phyloP scores from a whole-genome alignment of 2,329 filamentous ascomycete genomes.

The Hypomyces perniciosus region DNA sequence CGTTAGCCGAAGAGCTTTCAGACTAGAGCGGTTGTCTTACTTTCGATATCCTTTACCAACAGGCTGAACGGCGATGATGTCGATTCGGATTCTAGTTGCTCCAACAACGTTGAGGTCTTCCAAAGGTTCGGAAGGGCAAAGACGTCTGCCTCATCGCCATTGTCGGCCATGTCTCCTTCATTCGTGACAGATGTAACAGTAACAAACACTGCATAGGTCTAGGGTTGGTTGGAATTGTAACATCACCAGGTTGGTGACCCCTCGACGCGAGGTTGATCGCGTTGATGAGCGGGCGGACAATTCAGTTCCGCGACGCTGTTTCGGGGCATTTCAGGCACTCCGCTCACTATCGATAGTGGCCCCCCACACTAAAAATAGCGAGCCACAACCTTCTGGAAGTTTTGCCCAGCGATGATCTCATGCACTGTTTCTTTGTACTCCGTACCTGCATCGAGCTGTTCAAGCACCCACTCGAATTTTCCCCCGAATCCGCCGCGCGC shows the following conservation, averaged over 20 bases:
- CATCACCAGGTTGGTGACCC: constrained; percentile 10
- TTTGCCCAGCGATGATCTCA: constrained; percentile 11
- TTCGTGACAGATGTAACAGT: background rate
- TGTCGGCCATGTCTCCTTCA: constrained; percentile 25
- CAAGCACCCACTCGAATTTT: background rate
- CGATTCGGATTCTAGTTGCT: constrained; percentile 19
- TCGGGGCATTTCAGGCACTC: background rate
- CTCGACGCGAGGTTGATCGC: constrained; percentile 11
- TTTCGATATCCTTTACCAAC: constrained; percentile 37
- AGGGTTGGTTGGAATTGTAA: background rate
- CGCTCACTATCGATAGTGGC: no score
- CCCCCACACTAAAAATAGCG: constrained; percentile 7
- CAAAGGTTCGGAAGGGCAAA: constrained; percentile 61
- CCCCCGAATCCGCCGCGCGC: background rate
- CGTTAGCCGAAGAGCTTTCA: background rate
- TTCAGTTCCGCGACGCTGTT: no score
- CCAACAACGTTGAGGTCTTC: constrained; percentile 47
- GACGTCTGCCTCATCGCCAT: constrained; percentile 45
- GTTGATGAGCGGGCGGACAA: background rate
- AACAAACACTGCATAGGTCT: background rate
- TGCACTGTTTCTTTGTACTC: constrained; percentile 1
- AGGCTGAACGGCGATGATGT: constrained; percentile 26
- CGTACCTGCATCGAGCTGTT: background rate
- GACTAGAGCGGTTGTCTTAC: constrained; percentile 19
- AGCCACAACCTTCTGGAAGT: background rate